Base-by-base conservation (phyloP, 352 stramenopile species). In the Globisporangium carolinianum region DNA sequence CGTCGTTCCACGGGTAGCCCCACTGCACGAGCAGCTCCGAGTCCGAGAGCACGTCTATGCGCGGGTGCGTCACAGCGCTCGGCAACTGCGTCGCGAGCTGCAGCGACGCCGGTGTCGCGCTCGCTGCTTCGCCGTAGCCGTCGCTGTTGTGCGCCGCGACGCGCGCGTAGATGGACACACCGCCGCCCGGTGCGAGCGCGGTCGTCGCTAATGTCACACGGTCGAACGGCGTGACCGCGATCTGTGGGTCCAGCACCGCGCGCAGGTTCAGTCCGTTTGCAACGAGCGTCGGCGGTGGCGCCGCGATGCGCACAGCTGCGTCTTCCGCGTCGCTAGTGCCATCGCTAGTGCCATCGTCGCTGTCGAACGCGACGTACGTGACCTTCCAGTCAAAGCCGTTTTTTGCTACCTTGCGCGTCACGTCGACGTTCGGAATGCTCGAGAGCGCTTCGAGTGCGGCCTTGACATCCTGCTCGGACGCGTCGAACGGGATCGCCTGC, bases 311-410 rank as follows among this genome's bases (percentile, higher is more conserved):
- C 24, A 32, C 24, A 32, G 24, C 24, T 32, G 24, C 24, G 24
- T 32, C 24, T 32, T 32, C 24, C 24, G 24, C 24, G 24, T 32
- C 24, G 24, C 24, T 32, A 32, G 24, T 32, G 24, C 2, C 2
- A 32, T 32, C 24, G 24, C 24, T 32, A 15, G 2, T 24, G 12
- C 1, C 18, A 9, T 6, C 14, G 50, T 41, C 11, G 53, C 64
- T 53, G 51, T 67, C n/a, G 60, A 97, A 98, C 9, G 91, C 84
- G 0, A 87, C 64, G 65, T 97, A 97, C 5, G 94, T 98, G 17
- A 98, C 66, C 35, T 87, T 76, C 95, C 95, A 98, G 51, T 92
- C 78, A 62, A 76, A 97, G 53, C 94, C 89, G 65, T 97, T 64
- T 61, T 91, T 82, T 51, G 88, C 83, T 4, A 96, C 76, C 47